Percentiles rank a stretch among this genome's conserved stretches.
Conservation (phyloP, 768 basidiomycete genomes). For the Lepiota brunneoincarnata region DNA sequence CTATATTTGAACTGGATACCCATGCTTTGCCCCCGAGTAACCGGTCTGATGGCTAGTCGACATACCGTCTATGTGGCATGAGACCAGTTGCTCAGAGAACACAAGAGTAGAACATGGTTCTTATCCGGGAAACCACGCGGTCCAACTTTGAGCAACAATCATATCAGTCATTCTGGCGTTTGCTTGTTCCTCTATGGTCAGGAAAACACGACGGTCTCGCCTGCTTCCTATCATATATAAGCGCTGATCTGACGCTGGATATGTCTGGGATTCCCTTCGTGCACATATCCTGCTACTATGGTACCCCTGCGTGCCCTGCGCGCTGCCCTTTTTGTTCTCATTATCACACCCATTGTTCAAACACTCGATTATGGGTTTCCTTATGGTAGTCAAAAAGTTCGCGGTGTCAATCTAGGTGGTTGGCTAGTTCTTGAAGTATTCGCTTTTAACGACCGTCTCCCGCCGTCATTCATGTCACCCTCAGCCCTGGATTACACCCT, state of each 20-base stretch:
- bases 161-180: too few relatives aligned
- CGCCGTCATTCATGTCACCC: conserved; percentile 1
- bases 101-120: background rate
- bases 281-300: background rate
- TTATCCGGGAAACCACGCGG: background rate
- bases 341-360: background rate
- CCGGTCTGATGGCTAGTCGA: background rate
- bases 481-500: conserved; percentile 79
- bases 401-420: conserved; percentile 81
- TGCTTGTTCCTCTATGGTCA: too few relatives aligned
- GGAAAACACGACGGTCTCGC: too few relatives aligned
- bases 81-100: background rate
- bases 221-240: too few relatives aligned
- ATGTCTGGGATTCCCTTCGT: background rate
- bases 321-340: background rate
- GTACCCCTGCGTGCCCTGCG: background rate
- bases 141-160: too few relatives aligned
- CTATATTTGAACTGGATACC: conserved; percentile 3
- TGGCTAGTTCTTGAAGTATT: conserved; percentile 48
- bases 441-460: conserved; percentile 9
- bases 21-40: background rate
- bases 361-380: conserved; percentile 42
- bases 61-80: background rate
- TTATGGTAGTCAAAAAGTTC: conserved; percentile 70
- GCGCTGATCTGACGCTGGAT: too few relatives aligned